Conservation (phyloP, 805 yeast species). For the Cyberlindnera xylosilytica region DNA sequence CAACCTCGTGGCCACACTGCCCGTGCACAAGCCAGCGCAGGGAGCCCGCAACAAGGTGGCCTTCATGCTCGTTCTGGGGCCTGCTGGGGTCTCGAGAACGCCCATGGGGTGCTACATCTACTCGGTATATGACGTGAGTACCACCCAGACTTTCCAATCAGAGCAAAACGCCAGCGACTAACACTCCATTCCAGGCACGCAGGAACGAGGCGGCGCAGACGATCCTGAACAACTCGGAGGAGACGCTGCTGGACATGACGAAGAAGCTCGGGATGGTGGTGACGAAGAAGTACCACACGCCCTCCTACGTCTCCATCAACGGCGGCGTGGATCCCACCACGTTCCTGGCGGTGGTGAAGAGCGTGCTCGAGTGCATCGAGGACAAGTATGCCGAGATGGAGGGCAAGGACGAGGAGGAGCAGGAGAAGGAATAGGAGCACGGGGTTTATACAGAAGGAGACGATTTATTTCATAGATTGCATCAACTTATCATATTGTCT, state of each 20-base stretch:
- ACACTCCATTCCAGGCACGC: slow-evolving; percentile 5
- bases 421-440: too few species aligned
- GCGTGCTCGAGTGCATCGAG: slow-evolving; percentile 30
- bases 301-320: slow-evolving; percentile 44
- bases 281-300: slow-evolving; percentile 37
- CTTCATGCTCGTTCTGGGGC: slow-evolving; percentile 10
- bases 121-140: slow-evolving; percentile 13
- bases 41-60: slow-evolving; percentile 13
- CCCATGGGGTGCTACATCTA: slow-evolving; percentile 16
- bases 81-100: not conserved
- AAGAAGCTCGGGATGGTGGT: slow-evolving; percentile 41
- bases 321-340: slow-evolving; percentile 38
- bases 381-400: slow-evolving; percentile 5
- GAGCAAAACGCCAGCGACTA: too few species aligned
- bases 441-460: too few species aligned
- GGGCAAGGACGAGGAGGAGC: not conserved
- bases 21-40: slow-evolving; percentile 4
- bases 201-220: slow-evolving; percentile 37
- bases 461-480: too few species aligned
- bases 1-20: slow-evolving; percentile 15
- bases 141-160: too few species aligned
- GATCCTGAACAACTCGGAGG: slow-evolving; percentile 40
- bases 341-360: slow-evolving; percentile 28
- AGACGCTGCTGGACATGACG: slow-evolving; percentile 39
- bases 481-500: too few species aligned